A percentile compares a stretch with the other conserved stretches of the same genome.
Conservation (phyloP, 2,329 filamentous ascomycete species). For the Shiraia sp. region DNA sequence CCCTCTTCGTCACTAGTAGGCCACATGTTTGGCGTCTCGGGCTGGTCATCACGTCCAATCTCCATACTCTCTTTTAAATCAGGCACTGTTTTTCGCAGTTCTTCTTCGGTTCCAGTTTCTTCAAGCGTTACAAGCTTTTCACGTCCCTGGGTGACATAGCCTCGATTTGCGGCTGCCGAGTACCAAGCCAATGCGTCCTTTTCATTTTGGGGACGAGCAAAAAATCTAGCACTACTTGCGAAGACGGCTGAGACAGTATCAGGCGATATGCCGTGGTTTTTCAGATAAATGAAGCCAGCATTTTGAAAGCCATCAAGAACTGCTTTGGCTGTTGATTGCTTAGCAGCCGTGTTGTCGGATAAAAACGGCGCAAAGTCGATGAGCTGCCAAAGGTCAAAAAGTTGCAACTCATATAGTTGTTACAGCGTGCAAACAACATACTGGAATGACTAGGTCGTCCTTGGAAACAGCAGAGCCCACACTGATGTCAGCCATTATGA, state of each 20-base stretch:
- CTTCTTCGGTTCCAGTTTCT: slow-evolving; percentile 41
- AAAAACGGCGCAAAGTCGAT: slow-evolving; percentile 80
- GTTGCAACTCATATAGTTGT: background rate
- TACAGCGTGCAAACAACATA: slow-evolving; percentile 7
- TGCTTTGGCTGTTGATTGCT: slow-evolving; percentile 67
- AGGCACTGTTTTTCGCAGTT: slow-evolving; percentile 39
- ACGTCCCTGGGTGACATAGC: slow-evolving; percentile 52
- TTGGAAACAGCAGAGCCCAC: slow-evolving; percentile 43
- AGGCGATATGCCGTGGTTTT: slow-evolving; percentile 72
- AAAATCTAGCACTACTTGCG: slow-evolving; percentile 46
- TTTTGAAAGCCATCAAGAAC: slow-evolving; percentile 81
- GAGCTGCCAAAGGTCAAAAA: slow-evolving; percentile 55
- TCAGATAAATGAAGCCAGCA: slow-evolving; percentile 87
- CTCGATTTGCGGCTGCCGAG: slow-evolving; percentile 53
- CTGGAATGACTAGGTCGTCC: slow-evolving; percentile 46
- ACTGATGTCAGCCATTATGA: slow-evolving; percentile 25
- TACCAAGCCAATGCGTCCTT: slow-evolving; percentile 49
- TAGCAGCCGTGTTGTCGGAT: slow-evolving; percentile 62
- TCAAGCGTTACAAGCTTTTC: slow-evolving; percentile 46
- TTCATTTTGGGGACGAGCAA: slow-evolving; percentile 41
- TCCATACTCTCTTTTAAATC: slow-evolving; percentile 64
- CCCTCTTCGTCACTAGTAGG: slow-evolving; percentile 61
- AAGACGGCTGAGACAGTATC: slow-evolving; percentile 66
- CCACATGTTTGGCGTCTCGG: slow-evolving; percentile 76
- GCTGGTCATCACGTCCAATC: slow-evolving; percentile 64